Base-by-base conservation (phyloP, 139 green algal species). In the Volvox reticuliferus region DNA sequence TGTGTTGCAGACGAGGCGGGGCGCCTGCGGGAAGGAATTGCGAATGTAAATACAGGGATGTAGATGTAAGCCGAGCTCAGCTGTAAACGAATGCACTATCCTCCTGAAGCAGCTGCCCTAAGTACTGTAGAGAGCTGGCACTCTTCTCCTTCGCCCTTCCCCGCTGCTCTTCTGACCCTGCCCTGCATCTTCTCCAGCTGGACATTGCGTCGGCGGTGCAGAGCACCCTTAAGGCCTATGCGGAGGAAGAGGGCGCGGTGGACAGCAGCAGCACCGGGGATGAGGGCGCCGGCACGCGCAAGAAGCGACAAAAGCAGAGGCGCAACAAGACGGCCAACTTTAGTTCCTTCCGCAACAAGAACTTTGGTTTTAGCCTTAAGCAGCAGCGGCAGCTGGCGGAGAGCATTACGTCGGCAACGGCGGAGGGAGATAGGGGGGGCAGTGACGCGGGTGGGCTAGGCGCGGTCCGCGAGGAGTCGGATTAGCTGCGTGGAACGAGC, bases 301-400 rank as follows among this genome's bases (percentile, higher is more conserved):
- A 91, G 87, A 85, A 86, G 76, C 87, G 87, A 0, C n/a, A n/a
- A 22, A 91, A 91, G 76, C 87, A 86, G 62, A 67, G 44, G 76
- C 87, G 76, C 32, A 68, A 91, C 62, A 91, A 91, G 76, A 86
- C 87, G 16, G 87, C 87, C 55, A 91, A 91, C 62, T 91, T 91
- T 55, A 79, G 33, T 32, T 69, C 32, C 16, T 91, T 91, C 61
- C 50, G 87, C 61, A 91, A 91, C 50, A 91, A 91, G 76, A 90
- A 83, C 73, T 84, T 84, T 36, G 76, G 61, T 32, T 50, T 86
- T 61, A 30, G 76, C 3, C 26, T 86, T 3, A 91, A 91, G 76
- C 14, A 85, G 61, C 87, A 85, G 87, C 44, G 44, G 87, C 50
- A 75, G 71, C 19, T 83, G 19, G 36, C 50, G 86, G 86, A 90